Conservation (phyloP, 306 rosid species). For the Pyrus communis region DNA sequence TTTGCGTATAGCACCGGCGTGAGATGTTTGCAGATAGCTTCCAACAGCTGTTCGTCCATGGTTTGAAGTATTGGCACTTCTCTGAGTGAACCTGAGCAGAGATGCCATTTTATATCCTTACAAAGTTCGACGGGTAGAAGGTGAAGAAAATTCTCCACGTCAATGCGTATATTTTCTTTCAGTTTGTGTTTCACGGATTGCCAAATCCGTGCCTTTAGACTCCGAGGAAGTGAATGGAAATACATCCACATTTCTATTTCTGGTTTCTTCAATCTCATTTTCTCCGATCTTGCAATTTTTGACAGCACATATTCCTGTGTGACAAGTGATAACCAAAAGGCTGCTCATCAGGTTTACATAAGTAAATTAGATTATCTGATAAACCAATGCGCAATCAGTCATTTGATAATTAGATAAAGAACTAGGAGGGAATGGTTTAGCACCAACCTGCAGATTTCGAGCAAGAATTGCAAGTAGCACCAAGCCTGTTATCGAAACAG, state of each 20-base stretch:
- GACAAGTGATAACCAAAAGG: neutral
- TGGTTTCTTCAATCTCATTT: slow-evolving; percentile 6
- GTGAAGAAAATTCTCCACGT: neutral
- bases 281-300: slow-evolving; percentile 4
- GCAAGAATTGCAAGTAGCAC: slow-evolving; percentile 19
- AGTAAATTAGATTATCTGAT: too few relatives aligned
- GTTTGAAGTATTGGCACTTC: slow-evolving; percentile 30
- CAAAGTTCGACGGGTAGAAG: neutral
- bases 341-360: too few relatives aligned
- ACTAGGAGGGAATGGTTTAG: too few relatives aligned
- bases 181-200: neutral
- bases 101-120: neutral
- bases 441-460: slow-evolving; percentile 26
- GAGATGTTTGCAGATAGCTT: slow-evolving; percentile 39
- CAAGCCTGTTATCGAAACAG: slow-evolving; percentile 11
- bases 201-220: neutral
- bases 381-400: too few relatives aligned
- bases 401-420: too few relatives aligned
- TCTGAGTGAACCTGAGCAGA: neutral
- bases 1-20: slow-evolving; percentile 37
- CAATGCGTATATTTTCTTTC: slow-evolving; percentile 3
- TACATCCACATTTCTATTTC: slow-evolving; percentile 26
- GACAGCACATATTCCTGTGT: slow-evolving; percentile 19
- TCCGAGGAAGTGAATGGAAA: slow-evolving; percentile 7
- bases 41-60: slow-evolving; percentile 37